Base-by-base conservation (phyloP, 2,329 filamentous ascomycete genomes). In the Stagonosporopsis rhizophila region DNA sequence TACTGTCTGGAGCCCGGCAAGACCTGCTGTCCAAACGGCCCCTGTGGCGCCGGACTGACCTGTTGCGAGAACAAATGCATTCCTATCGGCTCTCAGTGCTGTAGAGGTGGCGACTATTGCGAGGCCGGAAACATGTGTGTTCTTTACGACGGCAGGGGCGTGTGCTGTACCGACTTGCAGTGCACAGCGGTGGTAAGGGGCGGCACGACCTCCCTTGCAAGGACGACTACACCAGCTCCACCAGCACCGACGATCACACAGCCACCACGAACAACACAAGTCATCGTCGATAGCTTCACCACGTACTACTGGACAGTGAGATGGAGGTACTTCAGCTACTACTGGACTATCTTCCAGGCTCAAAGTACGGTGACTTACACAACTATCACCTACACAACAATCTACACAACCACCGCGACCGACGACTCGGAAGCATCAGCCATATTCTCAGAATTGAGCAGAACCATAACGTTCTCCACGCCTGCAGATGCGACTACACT, bases 251-350 rank as follows among this genome's bases (percentile, higher is more conserved):
- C 48, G 1, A 55, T 61, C 30, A 63, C 59, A 17, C 48, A 50
- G n/a, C 59, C 61, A 8, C 46, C 52, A 15, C 25, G 42, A 1
- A 59, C 58, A 8, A 60, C 55, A 1, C 25, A 44, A 30, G 37
- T 47, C 17, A 42, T 46, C 8, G 60, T 35, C 4, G 58, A 56
- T 12, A 44, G 14, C 7, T 56, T 52, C 42, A 45, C 51, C 6
- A 57, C 58, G 4, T 64, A 59, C 34, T 62, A 62, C 44, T 62
- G 59, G 61, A 64, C 61, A 8, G 59, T 64, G 19, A 60, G 56
- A 22, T 62, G 61, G 61, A 60, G 62, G 52, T 65, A 65, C 30
- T 46, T 48, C 22, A 56, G 49, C 19, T 64, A 58, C 50, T 65
- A 57, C 44, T 65, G 57, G 57, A 57, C 35, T 12, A 56, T 57